Evolutionary conservation across 371 early-diverging fungal genomes (phyloP).

Genomic region (Mucor mucedo): DNA sequence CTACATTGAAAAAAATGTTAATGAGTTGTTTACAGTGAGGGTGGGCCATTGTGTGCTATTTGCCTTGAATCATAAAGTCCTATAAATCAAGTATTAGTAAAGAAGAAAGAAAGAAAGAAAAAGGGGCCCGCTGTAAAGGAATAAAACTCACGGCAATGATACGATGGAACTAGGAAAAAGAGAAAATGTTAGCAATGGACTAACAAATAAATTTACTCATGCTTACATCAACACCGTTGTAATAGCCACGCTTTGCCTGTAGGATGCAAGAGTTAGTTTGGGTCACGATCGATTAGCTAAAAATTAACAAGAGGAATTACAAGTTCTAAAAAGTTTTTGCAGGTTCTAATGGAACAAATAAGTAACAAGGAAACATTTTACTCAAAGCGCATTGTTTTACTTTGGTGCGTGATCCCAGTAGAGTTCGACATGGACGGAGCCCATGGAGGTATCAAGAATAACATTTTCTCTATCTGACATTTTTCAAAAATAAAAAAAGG

Average conservation of each 20-base stretch:
- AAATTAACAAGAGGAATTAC: slow-evolving; percentile 30
- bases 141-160: slow-evolving; percentile 65
- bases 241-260: slow-evolving; percentile 70
- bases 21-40: neutral
- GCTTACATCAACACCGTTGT: slow-evolving; percentile 70
- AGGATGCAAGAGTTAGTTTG: neutral
- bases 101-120: neutral
- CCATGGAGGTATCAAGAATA: slow-evolving; percentile 70
- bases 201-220: neutral
- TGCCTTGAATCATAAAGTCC: slow-evolving; percentile 87
- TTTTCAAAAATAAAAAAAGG: neutral
- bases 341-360: slow-evolving; percentile 48
- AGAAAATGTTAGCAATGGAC: neutral
- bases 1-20: slow-evolving; percentile 4
- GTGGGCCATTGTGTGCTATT: neutral
- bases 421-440: slow-evolving; percentile 68
- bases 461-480: slow-evolving; percentile 31
- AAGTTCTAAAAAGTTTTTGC: slow-evolving; percentile 79
- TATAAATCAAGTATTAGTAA: slow-evolving; percentile 14
- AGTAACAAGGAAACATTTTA: neutral
- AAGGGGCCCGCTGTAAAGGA: too few relatives aligned
- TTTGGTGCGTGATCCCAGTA: slow-evolving; percentile 77
- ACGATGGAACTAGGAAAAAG: slow-evolving; percentile 73
- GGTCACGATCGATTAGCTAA: neutral
- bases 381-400: slow-evolving; percentile 18